Percentiles rank a stretch among this genome's conserved stretches.
These are phyloP conservation scores for Spathaspora girioi DNA, from an alignment of 805 yeast species.

Conservation along the genomic window DNA sequence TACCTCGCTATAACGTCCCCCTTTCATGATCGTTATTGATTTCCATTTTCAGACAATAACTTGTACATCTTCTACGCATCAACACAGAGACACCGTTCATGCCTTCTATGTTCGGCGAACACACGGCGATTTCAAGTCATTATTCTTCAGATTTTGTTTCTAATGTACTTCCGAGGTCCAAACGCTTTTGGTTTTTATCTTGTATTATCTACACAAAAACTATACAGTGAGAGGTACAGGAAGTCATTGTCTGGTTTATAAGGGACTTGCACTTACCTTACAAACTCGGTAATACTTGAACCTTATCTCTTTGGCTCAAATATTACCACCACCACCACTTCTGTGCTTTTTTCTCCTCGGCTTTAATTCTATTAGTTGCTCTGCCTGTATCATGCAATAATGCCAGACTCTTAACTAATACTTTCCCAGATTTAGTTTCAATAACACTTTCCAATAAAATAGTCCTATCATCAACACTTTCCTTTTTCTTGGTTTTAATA, in stretches of 20 bases:
- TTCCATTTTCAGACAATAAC: background rate
- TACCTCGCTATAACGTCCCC: background rate
- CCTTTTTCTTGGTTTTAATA: conserved; percentile 46
- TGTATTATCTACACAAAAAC: no score
- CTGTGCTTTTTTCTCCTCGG: conserved; percentile 1
- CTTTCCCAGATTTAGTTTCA: conserved; percentile 48
- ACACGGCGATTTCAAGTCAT: background rate
- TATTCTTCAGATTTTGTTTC: no score
- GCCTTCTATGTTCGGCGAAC: background rate
- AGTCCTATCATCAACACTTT: conserved; percentile 23
- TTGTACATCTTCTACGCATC: background rate
- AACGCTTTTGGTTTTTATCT: no score
- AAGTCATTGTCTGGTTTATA: no score
- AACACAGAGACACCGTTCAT: background rate
- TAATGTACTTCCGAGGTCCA: no score
- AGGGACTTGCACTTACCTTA: no score
- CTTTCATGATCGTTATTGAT: background rate
- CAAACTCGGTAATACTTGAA: no score
- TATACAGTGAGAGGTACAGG: no score
- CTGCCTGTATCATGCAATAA: conserved; percentile 37
- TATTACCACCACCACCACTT: conserved; percentile 8
- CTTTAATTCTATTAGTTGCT: conserved; percentile 14
- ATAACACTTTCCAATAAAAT: conserved; percentile 49
- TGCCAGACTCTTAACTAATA: conserved; percentile 57
- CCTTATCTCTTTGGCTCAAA: background rate